Evolutionary conservation across 2,329 filamentous ascomycete genomes (phyloP).

Genomic region (Sporothrix variecibatus): DNA sequence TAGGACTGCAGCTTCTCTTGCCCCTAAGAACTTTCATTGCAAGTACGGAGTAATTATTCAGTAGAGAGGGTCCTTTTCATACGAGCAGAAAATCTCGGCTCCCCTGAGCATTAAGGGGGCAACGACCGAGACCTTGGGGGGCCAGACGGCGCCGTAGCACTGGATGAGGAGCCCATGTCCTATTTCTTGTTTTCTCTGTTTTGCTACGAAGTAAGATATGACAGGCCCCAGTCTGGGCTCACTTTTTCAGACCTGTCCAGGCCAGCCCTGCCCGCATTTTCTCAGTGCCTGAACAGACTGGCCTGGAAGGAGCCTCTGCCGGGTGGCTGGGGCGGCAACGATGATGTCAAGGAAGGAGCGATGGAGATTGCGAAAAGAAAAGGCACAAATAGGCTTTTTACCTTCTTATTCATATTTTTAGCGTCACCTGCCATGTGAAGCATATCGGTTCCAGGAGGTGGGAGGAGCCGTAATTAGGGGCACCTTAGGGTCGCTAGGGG

Average conservation of each 20-base stretch:
- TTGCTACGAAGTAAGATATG: no score
- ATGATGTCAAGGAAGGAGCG: not conserved
- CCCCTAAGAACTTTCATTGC: not conserved
- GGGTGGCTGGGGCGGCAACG: slow-evolving; percentile 12
- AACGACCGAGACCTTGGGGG: not conserved
- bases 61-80: not conserved
- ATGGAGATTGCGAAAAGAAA: not conserved
- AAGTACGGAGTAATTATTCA: no score
- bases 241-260: not conserved
- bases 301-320: slow-evolving; percentile 11
- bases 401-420: not conserved
- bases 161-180: slow-evolving; percentile 8
- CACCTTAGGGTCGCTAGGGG: not conserved
- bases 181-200: not conserved
- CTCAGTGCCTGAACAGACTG: not conserved
- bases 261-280: not conserved
- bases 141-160: slow-evolving; percentile 10
- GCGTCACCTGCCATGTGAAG: not conserved
- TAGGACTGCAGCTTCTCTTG: not conserved
- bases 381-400: not conserved
- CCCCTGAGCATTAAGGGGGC: slow-evolving; percentile 3
- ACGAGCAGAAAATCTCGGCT: not conserved
- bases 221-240: not conserved
- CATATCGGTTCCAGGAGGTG: slow-evolving; percentile 3
- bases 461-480: slow-evolving; percentile 17